A percentile compares a stretch with the other conserved stretches of the same genome.
Evolutionary conservation across 2,329 filamentous ascomycete species (phyloP).

Genomic region (Grosmannia penicillata): DNA sequence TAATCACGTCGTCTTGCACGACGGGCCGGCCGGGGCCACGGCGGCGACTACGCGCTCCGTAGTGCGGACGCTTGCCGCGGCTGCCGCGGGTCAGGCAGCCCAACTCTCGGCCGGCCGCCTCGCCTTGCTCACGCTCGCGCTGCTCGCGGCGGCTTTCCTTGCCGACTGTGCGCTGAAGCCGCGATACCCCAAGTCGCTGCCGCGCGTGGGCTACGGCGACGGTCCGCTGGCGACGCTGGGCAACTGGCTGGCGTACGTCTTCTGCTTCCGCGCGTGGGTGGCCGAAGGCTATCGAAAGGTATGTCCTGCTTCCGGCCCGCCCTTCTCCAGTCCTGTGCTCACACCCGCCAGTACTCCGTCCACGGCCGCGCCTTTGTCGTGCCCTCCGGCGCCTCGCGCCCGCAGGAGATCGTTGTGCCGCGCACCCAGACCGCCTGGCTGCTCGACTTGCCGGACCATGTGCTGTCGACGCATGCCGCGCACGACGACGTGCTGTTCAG

Average conservation of each 20-base stretch:
- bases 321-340: background rate
- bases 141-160: constrained; percentile 23
- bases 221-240: constrained; percentile 21
- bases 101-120: background rate
- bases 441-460: constrained; percentile 28
- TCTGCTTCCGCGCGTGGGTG: constrained; percentile 24
- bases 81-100: background rate
- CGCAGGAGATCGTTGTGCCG: constrained; percentile 29
- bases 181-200: constrained; percentile 23
- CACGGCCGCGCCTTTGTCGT: constrained; percentile 25
- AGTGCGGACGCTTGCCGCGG: no score
- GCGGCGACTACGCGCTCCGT: no score
- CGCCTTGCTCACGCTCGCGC: background rate
- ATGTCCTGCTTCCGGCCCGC: background rate
- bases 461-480: constrained; percentile 25
- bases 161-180: constrained; percentile 24
- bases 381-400: constrained; percentile 23
- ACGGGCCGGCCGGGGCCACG: no score
- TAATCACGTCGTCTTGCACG: no score
- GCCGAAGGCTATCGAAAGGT: constrained; percentile 28
- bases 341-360: constrained; percentile 23
- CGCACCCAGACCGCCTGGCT: constrained; percentile 28
- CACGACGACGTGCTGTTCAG: constrained; percentile 29
- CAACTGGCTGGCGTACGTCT: constrained; percentile 24
- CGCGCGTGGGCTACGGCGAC: constrained; percentile 23